Evolutionary conservation across 495 filamentous ascomycete genomes (phyloP).

Genomic region (Talaromyces proteolyticus): DNA sequence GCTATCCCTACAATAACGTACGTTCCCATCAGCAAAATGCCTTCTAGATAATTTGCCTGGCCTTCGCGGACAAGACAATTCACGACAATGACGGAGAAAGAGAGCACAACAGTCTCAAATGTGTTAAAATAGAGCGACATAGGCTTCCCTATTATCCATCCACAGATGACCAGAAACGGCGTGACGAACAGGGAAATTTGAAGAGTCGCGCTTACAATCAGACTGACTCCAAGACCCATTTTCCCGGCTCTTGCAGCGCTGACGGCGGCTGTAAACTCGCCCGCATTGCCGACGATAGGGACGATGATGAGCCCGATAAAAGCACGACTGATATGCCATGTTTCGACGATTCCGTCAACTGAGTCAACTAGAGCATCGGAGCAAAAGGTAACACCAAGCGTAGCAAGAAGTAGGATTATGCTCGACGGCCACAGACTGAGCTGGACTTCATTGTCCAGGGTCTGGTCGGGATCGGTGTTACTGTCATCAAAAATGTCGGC

Average conservation of each 20-base stretch:
- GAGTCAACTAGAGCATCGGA: conserved; percentile 23
- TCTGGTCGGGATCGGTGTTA: too few species aligned
- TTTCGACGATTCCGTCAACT: conserved; percentile 17
- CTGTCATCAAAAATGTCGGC: conserved; percentile 14
- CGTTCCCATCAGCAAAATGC: conserved; percentile 16
- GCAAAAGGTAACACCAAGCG: conserved; percentile 23
- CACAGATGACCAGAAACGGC: conserved; percentile 34
- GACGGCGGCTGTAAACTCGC: conserved; percentile 16
- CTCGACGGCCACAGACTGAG: conserved; percentile 12
- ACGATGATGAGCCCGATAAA: conserved; percentile 25
- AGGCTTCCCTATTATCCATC: conserved; percentile 28
- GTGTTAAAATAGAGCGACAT: conserved; percentile 31
- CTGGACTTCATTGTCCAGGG: conserved; percentile 7
- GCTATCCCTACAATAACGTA: conserved; percentile 10
- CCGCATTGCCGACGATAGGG: conserved; percentile 19
- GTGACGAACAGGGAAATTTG: conserved; percentile 33
- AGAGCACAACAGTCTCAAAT: conserved; percentile 30
- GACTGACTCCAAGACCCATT: conserved; percentile 20
- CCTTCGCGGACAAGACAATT: conserved; percentile 51
- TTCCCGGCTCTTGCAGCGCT: conserved; percentile 16
- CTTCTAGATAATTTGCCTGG: conserved; percentile 53
- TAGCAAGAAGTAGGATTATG: conserved; percentile 16
- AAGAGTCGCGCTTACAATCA: conserved; percentile 18
- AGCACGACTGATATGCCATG: conserved; percentile 13
- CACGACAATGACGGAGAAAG: conserved; percentile 23